phyloP scores from a whole-genome alignment of 805 yeast genomes.

The Brettanomyces custersianus region DNA sequence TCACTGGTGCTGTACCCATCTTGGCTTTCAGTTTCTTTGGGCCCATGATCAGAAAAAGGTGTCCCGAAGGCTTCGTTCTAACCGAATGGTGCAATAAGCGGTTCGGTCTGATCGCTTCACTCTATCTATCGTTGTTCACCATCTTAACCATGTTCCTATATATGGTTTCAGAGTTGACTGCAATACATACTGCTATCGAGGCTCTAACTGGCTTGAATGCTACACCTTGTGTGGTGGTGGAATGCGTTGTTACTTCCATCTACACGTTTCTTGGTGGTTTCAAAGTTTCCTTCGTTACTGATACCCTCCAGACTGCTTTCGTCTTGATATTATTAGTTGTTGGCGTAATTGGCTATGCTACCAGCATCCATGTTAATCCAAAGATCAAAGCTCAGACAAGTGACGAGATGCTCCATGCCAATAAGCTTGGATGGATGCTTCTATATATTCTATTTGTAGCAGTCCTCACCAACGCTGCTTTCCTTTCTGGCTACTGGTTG shows the following conservation, averaged over 20 bases:
- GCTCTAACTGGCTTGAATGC: constrained; percentile 74
- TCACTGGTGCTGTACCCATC: constrained; percentile 78
- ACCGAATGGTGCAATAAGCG: constrained; percentile 92
- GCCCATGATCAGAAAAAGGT: constrained; percentile 64
- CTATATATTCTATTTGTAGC: constrained; percentile 79
- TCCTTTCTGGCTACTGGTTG: constrained; percentile 89
- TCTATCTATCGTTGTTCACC: constrained; percentile 74
- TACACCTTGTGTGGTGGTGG: constrained; percentile 72
- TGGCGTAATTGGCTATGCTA: constrained; percentile 72
- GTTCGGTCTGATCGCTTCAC: constrained; percentile 63
- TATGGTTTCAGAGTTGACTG: constrained; percentile 81
- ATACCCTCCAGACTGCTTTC: constrained; percentile 71
- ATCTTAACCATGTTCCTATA: constrained; percentile 76
- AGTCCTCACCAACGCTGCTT: constrained; percentile 81
- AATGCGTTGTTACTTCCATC: constrained; percentile 78
- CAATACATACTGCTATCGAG: constrained; percentile 67
- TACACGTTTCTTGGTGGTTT: constrained; percentile 89
- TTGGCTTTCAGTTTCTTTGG: constrained; percentile 76
- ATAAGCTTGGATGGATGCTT: constrained; percentile 81
- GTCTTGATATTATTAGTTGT: constrained; percentile 61
- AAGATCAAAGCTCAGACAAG: constrained; percentile 55
- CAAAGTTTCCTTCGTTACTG: constrained; percentile 80
- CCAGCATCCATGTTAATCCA: constrained; percentile 48
- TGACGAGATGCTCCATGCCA: constrained; percentile 54
- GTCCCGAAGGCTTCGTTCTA: constrained; percentile 85